Conservation (phyloP, 2,329 filamentous ascomycete species). For the Pyricularia sp. region DNA sequence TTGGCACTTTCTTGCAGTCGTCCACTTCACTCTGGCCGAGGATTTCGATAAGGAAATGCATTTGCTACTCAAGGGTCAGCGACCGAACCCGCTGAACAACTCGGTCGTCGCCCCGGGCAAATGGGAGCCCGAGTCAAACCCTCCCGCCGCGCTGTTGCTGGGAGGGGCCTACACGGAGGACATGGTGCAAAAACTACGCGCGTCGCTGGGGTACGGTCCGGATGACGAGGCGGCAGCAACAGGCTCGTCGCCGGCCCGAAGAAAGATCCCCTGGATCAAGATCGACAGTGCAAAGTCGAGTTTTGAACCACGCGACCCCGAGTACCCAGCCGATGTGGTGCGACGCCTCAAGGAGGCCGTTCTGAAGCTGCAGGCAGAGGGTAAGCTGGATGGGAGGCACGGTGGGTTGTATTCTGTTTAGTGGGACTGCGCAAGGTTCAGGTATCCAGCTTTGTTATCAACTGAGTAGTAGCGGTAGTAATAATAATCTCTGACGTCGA, state of each 20-base stretch:
- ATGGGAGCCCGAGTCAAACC: conserved; percentile 5
- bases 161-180: conserved; percentile 15
- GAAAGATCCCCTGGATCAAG: conserved; percentile 1
- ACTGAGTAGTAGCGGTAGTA: not conserved
- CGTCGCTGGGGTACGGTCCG: not conserved
- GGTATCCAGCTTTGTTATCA: not conserved
- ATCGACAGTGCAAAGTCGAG: conserved; percentile 3
- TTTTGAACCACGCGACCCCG: not conserved
- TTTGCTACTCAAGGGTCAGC: conserved; percentile 10
- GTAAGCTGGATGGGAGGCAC: not conserved
- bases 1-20: conserved; percentile 8
- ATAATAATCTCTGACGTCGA: no score
- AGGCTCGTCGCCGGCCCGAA: not conserved
- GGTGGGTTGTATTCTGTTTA: not conserved
- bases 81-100: conserved; percentile 9
- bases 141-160: conserved; percentile 13
- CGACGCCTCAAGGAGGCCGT: not conserved
- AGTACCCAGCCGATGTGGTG: not conserved
- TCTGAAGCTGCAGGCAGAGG: not conserved
- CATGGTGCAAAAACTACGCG: conserved; percentile 10
- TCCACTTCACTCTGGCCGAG: conserved; percentile 13
- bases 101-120: conserved; percentile 11
- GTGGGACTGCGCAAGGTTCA: not conserved
- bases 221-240: not conserved
- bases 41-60: conserved; percentile 14